Evolutionary conservation across 352 stramenopile species (phyloP).

Genomic region (Pythium coloratum): DNA sequence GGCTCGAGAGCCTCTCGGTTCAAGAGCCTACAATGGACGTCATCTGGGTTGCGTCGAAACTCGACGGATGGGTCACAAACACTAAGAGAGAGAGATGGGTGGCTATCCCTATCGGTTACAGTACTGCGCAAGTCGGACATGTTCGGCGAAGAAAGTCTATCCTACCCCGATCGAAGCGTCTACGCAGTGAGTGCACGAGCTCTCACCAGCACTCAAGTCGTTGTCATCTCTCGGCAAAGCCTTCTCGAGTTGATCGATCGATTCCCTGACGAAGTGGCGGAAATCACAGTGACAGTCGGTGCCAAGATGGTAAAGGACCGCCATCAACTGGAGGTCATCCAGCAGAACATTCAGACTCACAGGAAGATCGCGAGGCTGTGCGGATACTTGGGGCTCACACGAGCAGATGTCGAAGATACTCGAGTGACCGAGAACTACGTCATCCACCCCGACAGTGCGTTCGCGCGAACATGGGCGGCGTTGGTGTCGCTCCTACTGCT

Average conservation of each 20-base stretch:
- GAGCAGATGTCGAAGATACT: constrained; percentile 3
- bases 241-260: constrained; percentile 2
- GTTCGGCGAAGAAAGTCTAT: constrained; percentile 51
- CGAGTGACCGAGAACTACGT: constrained; percentile 6
- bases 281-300: background rate
- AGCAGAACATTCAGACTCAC: background rate
- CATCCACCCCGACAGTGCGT: background rate
- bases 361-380: background rate
- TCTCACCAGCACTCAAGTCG: constrained; percentile 4
- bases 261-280: background rate
- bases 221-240: background rate
- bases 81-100: background rate
- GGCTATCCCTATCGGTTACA: constrained; percentile 25
- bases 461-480: constrained; percentile 35
- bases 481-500: constrained; percentile 36
- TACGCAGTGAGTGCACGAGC: constrained; percentile 16
- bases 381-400: background rate
- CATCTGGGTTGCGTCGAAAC: background rate
- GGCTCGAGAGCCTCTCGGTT: background rate
- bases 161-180: background rate
- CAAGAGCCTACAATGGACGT: background rate
- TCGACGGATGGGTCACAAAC: background rate
- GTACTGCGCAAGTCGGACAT: constrained; percentile 47
- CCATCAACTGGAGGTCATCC: background rate
- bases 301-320: background rate